Percentiles rank a stretch among this genome's conserved stretches.
Evolutionary conservation across 2,329 filamentous ascomycete genomes (phyloP).

Genomic region (Fusarium lateritium): DNA sequence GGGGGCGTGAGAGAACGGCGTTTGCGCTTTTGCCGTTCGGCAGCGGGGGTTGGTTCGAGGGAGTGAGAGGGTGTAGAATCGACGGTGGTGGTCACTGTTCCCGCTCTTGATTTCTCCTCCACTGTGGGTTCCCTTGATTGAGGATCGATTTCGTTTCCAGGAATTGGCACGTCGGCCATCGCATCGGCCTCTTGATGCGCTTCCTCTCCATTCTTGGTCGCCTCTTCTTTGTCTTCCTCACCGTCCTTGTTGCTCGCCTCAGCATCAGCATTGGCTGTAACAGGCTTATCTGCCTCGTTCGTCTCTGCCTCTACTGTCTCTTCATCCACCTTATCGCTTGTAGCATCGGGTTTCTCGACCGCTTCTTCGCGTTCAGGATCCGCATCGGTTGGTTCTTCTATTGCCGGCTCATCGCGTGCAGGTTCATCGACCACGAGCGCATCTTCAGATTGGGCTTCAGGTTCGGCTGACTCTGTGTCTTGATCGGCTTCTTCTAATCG

Average conservation of each 20-base stretch:
- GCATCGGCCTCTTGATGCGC: constrained; percentile 4
- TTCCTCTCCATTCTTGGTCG: constrained; percentile 26
- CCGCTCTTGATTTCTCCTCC: constrained; percentile 26
- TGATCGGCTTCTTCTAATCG: constrained; percentile 63
- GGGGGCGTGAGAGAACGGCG: constrained; percentile 75
- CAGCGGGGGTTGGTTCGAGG: constrained; percentile 26
- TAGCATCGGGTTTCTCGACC: constrained; percentile 18
- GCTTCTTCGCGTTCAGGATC: constrained; percentile 8
- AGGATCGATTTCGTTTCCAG: constrained; percentile 20
- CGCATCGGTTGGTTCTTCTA: constrained; percentile 6
- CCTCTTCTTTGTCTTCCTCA: constrained; percentile 17
- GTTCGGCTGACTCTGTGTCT: constrained; percentile 14
- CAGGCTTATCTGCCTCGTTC: background rate
- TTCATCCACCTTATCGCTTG: constrained; percentile 14
- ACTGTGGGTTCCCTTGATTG: constrained; percentile 21
- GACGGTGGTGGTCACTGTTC: constrained; percentile 23
- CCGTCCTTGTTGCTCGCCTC: constrained; percentile 12
- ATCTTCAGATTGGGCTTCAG: constrained; percentile 25
- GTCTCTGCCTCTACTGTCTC: constrained; percentile 6
- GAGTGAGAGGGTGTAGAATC: constrained; percentile 27
- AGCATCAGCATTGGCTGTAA: constrained; percentile 4
- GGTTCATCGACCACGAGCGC: constrained; percentile 27
- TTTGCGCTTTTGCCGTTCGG: constrained; percentile 72
- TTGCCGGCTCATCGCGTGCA: constrained; percentile 12
- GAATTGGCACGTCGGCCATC: constrained; percentile 13